Percentiles rank a stretch among this genome's conserved stretches.
Conservation (phyloP, 2,329 filamentous ascomycete species). For the Xylaria sp. region DNA sequence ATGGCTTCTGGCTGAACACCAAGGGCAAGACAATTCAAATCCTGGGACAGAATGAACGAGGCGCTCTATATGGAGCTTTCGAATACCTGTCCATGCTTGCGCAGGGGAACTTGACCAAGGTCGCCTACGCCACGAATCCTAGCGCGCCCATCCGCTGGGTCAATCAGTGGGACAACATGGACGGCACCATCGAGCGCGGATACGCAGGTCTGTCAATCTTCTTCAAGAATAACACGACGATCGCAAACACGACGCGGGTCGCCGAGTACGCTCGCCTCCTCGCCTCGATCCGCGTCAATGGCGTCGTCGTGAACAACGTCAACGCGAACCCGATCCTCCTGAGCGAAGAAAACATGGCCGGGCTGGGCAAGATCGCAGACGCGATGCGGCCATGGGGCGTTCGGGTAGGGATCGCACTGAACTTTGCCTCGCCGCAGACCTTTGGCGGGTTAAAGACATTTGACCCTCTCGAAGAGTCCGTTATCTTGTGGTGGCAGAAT, state of each 20-base stretch:
- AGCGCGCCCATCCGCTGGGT: slow-evolving; percentile 65
- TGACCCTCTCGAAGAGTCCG: slow-evolving; percentile 66
- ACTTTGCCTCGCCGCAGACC: slow-evolving; percentile 68
- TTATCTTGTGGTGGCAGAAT: slow-evolving; percentile 67
- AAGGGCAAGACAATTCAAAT: slow-evolving; percentile 57
- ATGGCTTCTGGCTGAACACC: slow-evolving; percentile 67
- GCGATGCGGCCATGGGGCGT: slow-evolving; percentile 71
- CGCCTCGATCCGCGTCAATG: slow-evolving; percentile 70
- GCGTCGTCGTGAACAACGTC: slow-evolving; percentile 72
- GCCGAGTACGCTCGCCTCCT: slow-evolving; percentile 69
- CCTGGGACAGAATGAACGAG: slow-evolving; percentile 69
- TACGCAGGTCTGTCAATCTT: slow-evolving; percentile 73
- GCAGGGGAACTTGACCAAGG: slow-evolving; percentile 49
- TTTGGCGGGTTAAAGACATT: slow-evolving; percentile 64
- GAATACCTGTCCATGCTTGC: slow-evolving; percentile 68
- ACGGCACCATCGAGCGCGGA: slow-evolving; percentile 70
- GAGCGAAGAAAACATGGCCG: slow-evolving; percentile 62
- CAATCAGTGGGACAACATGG: slow-evolving; percentile 76
- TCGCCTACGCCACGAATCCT: slow-evolving; percentile 58
- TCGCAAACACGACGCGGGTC: slow-evolving; percentile 64
- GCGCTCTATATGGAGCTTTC: slow-evolving; percentile 72
- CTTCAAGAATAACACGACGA: slow-evolving; percentile 62
- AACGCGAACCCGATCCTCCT: slow-evolving; percentile 69
- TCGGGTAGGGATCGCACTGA: slow-evolving; percentile 68
- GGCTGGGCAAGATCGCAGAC: slow-evolving; percentile 67